A percentile compares a stretch with the other conserved stretches of the same genome.
phyloP scores from a whole-genome alignment of 768 basidiomycete genomes.

The Tricholoma matsutake region DNA sequence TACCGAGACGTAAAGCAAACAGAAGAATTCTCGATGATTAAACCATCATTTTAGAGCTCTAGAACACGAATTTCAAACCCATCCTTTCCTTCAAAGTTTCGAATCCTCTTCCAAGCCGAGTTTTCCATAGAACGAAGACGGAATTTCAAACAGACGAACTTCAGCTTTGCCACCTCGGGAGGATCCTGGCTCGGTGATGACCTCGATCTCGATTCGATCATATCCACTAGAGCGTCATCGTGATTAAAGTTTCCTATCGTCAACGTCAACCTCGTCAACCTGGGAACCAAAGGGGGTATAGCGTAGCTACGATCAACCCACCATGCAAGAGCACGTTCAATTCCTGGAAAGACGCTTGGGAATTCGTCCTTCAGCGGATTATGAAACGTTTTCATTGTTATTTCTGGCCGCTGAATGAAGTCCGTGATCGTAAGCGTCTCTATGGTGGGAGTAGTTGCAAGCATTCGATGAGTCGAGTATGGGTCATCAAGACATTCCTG shows the following conservation, averaged over 20 bases:
- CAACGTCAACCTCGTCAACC: neutral
- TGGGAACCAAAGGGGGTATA: neutral
- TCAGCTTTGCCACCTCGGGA: neutral
- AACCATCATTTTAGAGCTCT: neutral
- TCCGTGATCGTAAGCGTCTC: neutral
- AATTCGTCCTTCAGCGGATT: neutral
- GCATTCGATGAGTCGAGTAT: neutral
- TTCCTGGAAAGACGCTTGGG: neutral
- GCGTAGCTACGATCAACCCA: neutral
- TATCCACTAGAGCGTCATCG: neutral
- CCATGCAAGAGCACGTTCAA: neutral
- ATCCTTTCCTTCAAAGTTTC: neutral
- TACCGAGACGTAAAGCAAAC: too few relatives aligned
- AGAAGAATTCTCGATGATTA: neutral
- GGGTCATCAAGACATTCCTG: neutral
- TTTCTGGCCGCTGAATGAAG: neutral
- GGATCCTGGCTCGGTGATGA: neutral
- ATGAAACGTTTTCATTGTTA: neutral
- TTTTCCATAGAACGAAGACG: neutral
- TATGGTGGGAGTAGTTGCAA: neutral
- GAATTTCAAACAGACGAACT: neutral
- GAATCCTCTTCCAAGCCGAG: neutral
- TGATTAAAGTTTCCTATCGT: neutral
- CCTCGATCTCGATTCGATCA: neutral
- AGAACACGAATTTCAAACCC: neutral